A percentile compares a stretch with the other conserved stretches of the same genome.
These are phyloP conservation scores for Sonneratia caseolaris DNA, from an alignment of 345 rosid species.

Conservation along the genomic window DNA sequence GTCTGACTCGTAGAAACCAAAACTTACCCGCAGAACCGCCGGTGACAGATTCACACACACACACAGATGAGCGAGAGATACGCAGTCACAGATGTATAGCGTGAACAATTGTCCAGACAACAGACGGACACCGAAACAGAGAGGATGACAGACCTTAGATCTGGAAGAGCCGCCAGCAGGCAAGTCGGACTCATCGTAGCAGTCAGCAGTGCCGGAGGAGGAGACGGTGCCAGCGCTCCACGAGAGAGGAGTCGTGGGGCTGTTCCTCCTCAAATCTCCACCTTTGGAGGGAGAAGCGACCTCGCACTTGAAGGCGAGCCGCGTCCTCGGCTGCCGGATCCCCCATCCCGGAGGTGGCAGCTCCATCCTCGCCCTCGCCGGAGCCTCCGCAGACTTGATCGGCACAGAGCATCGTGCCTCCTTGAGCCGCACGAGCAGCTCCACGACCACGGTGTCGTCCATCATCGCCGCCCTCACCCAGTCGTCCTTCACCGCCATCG, in stretches of 20 bases:
- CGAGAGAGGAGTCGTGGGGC: slow-evolving; percentile 65
- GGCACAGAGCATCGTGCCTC: slow-evolving; percentile 14
- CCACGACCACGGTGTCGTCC: slow-evolving; percentile 34
- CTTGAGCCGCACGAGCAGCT: slow-evolving; percentile 29
- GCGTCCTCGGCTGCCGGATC: slow-evolving; percentile 46
- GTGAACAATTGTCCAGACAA: neutral
- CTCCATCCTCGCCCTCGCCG: slow-evolving; percentile 13
- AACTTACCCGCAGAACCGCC: too few relatives aligned
- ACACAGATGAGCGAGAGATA: too few relatives aligned
- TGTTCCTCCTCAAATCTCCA: slow-evolving; percentile 41
- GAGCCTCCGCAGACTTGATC: slow-evolving; percentile 8
- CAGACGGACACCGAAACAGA: neutral
- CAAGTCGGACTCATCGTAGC: slow-evolving; percentile 52
- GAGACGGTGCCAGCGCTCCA: slow-evolving; percentile 55
- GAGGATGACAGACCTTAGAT: slow-evolving; percentile 34
- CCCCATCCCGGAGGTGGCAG: slow-evolving; percentile 45
- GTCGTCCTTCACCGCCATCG: slow-evolving; percentile 22
- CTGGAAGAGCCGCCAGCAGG: slow-evolving; percentile 28
- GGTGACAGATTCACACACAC: too few relatives aligned
- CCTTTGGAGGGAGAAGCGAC: slow-evolving; percentile 18
- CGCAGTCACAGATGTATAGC: too few relatives aligned
- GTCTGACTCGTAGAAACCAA: too few relatives aligned
- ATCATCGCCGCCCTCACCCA: slow-evolving; percentile 36
- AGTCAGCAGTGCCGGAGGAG: slow-evolving; percentile 51
- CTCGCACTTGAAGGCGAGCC: slow-evolving; percentile 30